phyloP scores from a whole-genome alignment of 768 basidiomycete genomes.

The Filobasidium wieringae region DNA sequence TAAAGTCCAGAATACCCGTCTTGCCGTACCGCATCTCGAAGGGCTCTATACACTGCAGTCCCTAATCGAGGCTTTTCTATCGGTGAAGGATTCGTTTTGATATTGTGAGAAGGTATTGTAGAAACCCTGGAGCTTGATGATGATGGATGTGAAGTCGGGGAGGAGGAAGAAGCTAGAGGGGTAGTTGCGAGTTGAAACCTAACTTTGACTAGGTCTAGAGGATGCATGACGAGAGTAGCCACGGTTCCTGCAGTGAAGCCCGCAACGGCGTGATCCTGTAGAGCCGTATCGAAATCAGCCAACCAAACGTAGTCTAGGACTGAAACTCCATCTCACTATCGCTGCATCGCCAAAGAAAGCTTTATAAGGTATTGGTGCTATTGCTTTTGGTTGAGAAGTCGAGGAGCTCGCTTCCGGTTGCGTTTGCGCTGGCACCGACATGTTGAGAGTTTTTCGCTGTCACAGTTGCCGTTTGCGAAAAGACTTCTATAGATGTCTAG shows the following conservation, averaged over 20 bases:
- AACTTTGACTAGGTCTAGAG: slow-evolving; percentile 87
- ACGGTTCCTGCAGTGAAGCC: slow-evolving; percentile 86
- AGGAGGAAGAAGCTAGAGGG: slow-evolving; percentile 22
- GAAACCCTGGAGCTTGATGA: slow-evolving; percentile 2
- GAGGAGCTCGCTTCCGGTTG: too few species aligned
- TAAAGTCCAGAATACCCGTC: slow-evolving; percentile 81
- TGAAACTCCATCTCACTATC: slow-evolving; percentile 20
- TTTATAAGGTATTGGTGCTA: slow-evolving; percentile 13
- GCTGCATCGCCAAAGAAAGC: slow-evolving; percentile 31
- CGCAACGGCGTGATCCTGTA: slow-evolving; percentile 84
- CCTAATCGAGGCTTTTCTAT: slow-evolving; percentile 28
- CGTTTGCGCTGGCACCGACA: too few species aligned
- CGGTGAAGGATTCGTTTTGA: neutral
- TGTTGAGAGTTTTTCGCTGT: too few species aligned
- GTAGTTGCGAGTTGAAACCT: slow-evolving; percentile 78
- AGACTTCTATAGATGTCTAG: too few species aligned
- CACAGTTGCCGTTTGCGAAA: too few species aligned
- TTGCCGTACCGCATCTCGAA: slow-evolving; percentile 58
- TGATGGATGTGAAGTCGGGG: neutral
- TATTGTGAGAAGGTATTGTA: slow-evolving; percentile 1
- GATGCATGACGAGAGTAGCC: slow-evolving; percentile 91
- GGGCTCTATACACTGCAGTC: slow-evolving; percentile 56
- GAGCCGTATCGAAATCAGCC: neutral
- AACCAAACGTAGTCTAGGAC: neutral
- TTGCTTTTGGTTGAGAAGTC: too few species aligned